Conservation (phyloP, 148 eudicot species). For the Rhododendron ferrugineum region DNA sequence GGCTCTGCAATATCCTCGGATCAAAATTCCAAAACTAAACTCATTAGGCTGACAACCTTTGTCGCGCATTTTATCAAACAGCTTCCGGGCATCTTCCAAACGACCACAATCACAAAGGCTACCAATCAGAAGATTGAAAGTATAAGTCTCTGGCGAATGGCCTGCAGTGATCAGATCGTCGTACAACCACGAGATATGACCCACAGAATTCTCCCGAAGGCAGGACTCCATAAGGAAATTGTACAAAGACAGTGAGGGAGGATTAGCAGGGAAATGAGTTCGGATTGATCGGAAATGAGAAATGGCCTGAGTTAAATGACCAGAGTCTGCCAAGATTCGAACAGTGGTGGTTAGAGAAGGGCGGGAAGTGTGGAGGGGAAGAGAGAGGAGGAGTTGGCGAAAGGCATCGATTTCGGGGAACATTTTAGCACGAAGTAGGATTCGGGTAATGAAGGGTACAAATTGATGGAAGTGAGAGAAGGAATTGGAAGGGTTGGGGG, state of each 20-base stretch:
- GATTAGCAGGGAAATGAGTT: constrained; percentile 29
- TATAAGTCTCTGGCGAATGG: constrained; percentile 61
- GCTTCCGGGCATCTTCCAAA: constrained; percentile 59
- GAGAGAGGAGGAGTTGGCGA: constrained; percentile 46
- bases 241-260: constrained; percentile 40
- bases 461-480: constrained; percentile 16
- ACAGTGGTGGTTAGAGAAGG: constrained; percentile 28
- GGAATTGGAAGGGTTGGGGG: constrained; percentile 17
- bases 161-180: constrained; percentile 59
- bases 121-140: constrained; percentile 67
- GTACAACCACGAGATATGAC: constrained; percentile 54
- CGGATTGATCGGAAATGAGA: constrained; percentile 58
- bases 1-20: constrained; percentile 66
- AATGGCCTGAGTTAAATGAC: constrained; percentile 47
- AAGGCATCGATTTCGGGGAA: constrained; percentile 46
- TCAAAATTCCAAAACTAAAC: constrained; percentile 78
- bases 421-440: constrained; percentile 62
- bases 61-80: constrained; percentile 81
- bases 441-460: constrained; percentile 42
- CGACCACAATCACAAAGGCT: constrained; percentile 64
- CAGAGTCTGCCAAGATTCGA: constrained; percentile 37
- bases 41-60: constrained; percentile 77
- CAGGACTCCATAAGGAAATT: constrained; percentile 53
- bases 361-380: constrained; percentile 9
- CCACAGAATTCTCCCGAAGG: constrained; percentile 21